Conservation (phyloP, 208 protist species). For the Wallacemonas sp. region DNA sequence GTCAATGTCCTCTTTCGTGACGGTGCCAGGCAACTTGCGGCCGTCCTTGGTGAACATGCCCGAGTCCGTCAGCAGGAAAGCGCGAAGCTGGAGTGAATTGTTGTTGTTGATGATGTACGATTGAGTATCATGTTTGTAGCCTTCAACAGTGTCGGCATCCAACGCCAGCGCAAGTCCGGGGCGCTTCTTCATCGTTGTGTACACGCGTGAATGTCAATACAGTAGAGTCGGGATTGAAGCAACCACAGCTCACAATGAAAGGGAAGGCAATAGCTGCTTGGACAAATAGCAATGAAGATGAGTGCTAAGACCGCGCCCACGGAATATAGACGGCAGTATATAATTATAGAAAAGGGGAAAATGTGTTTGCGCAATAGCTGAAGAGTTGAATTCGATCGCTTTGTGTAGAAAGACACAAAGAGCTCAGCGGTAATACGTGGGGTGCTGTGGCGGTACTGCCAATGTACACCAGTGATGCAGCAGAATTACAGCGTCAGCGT, state of each 20-base stretch:
- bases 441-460: background rate
- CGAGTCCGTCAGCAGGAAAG: constrained; percentile 80
- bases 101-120: constrained; percentile 91
- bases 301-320: too few species aligned
- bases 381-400: background rate
- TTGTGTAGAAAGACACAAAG: constrained; percentile 9
- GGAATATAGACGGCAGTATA: too few species aligned
- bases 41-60: constrained; percentile 89
- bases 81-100: constrained; percentile 84
- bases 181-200: constrained; percentile 52
- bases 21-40: constrained; percentile 56
- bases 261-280: background rate
- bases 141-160: constrained; percentile 65
- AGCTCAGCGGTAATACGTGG: background rate
- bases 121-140: constrained; percentile 66
- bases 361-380: too few species aligned
- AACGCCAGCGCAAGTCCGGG: constrained; percentile 46
- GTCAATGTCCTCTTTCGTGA: constrained; percentile 86
- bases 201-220: too few species aligned
- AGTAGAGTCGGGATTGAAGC: background rate
- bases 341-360: too few species aligned
- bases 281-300: too few species aligned
- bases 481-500: too few species aligned
- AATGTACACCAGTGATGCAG: background rate
- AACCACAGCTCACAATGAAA: background rate